Evolutionary conservation across 2,329 filamentous ascomycete species (phyloP), one percentile per base, ranked within the genome.

Genomic region (Pseudocercospora vitis): DNA sequence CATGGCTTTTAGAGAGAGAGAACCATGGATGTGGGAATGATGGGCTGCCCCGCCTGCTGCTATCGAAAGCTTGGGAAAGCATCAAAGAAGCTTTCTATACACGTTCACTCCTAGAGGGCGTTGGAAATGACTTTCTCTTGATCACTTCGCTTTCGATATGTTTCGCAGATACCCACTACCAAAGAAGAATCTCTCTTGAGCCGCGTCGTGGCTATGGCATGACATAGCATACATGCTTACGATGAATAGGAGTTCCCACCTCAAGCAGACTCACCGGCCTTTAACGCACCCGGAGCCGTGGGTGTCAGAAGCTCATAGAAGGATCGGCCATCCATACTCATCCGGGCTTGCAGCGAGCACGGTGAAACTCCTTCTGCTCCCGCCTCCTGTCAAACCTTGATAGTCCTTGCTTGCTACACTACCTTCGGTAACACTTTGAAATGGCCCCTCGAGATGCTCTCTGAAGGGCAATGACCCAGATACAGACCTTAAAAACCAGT

Each of bases 171-270:
- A n/a, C n/a, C n/a, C n/a, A n/a, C n/a, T n/a, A n/a, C n/a, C n/a
- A n/a, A n/a, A n/a, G n/a, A n/a, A n/a, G n/a, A n/a, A n/a, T n/a
- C n/a, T n/a, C n/a, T n/a, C n/a, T n/a, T n/a, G n/a, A n/a, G n/a
- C n/a, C n/a, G n/a, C n/a, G n/a, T 16, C 14, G 11, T 7, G 6
- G 11, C 11, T 8, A 35, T n/a, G 32, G 6, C 5, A 16, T 5
- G n/a, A 7, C 6, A 6, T 35, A n/a, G 32, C n/a, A 35, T 6
- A 49, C 21, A 42, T 45, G 42, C 56, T 56, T 46, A 56, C 56
- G 24, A 33, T 46, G 11, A 21, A 31, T 55, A 62, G 60, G 60
- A 62, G 21, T 60, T 57, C 19, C 29, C 56, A 23, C 48, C 57
- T 11, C 55, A 49, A 14, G 45, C 57, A 4, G 55, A 56, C 31